Base-by-base conservation (phyloP, 371 early-diverging fungal species). In the Scutellospora calospora region DNA sequence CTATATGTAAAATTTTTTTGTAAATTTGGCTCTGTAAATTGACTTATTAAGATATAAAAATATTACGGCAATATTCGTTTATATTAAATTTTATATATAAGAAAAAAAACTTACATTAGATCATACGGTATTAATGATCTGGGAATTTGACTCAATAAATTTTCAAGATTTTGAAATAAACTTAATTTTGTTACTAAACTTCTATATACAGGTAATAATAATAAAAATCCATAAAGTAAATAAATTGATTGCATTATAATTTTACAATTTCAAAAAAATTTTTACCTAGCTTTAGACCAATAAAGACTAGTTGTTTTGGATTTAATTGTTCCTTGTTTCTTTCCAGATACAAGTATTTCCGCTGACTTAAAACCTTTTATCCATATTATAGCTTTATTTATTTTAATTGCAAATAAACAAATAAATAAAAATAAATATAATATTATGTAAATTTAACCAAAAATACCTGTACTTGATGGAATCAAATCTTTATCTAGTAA, bases 301-400 rank as follows among this genome's bases (percentile, higher is more conserved):
- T 54, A 57, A 31, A 18, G 18, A 27, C 79, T 68, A 33, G 45
- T 65, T 52, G 41, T 68, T 41, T 51, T 71, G 2, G 49, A 45
- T 45, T 71, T 66, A 9, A 54, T 55, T 2, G 80, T 41, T 27
- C 80, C 80, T 69, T 79, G 80, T 52, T 79, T 79, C 20, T 71
- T 71, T 5, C 80, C 80, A 25, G 51, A 29, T 3, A 71, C 71
- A 54, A 79, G 80, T 20, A 79, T 25, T 79, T 79, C 80, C 14
- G 71, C 35, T 16, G 52, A 31, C 12, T 27, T 27, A 3, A 33
- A 27, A n/a, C 71, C 80, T 68, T 55, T 54, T 16, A 29, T 20
- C 80, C 80, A 79, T 11, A 66, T 57, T 20, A n/a, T 55, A 3
- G 80, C 80, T 79, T 68, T 68, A 57, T 9, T 31, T n/a, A 54